phyloP scores from a whole-genome alignment of 2,329 filamentous ascomycete species.

The Aspergillus hiratsukae region DNA sequence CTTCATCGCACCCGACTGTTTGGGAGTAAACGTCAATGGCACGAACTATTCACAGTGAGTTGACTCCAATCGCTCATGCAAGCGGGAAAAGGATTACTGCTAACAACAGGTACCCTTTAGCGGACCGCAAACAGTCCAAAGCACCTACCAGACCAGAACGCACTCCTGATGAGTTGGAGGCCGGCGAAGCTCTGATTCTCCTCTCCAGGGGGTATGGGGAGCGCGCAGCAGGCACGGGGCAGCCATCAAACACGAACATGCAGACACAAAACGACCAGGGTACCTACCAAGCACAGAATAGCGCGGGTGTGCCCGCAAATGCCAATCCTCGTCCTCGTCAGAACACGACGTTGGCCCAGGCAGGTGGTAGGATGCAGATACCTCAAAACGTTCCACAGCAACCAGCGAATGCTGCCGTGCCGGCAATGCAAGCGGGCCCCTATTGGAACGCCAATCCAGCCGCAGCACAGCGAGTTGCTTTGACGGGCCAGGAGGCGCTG shows the following conservation, averaged over 20 bases:
- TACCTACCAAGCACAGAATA: background rate
- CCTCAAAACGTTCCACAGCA: background rate
- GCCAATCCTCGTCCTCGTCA: background rate
- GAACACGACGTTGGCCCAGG: background rate
- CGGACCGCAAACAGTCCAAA: background rate
- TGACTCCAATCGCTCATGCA: background rate
- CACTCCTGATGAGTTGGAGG: background rate
- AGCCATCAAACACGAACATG: background rate
- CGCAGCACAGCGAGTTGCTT: background rate
- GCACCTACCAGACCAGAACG: background rate
- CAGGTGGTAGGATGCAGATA: background rate
- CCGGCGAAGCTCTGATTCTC: background rate
- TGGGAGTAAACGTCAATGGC: background rate
- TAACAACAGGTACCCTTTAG: background rate
- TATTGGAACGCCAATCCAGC: background rate
- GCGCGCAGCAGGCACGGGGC: background rate
- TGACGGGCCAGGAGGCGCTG: conserved; percentile 8
- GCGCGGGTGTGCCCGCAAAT: background rate
- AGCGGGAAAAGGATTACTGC: background rate
- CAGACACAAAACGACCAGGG: background rate
- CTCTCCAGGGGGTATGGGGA: background rate
- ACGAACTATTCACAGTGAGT: background rate
- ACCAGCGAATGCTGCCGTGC: background rate
- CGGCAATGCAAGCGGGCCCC: background rate
- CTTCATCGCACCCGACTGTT: background rate